Percentiles rank a stretch among this genome's conserved stretches.
phyloP scores from a whole-genome alignment of 148 eudicot species.

The Vaccinium vitisidaea region DNA sequence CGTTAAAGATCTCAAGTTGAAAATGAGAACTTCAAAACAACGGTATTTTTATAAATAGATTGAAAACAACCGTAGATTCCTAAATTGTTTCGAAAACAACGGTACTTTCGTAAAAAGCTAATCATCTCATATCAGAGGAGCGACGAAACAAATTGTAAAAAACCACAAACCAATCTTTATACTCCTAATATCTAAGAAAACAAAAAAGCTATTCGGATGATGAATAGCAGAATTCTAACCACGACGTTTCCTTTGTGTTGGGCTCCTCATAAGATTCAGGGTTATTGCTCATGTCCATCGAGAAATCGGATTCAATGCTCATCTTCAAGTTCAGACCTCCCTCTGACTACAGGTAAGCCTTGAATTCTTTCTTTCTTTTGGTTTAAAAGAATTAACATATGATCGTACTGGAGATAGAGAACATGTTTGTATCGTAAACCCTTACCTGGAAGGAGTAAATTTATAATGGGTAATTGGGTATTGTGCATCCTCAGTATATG shows the following conservation, averaged over 20 bases:
- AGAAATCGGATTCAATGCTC: constrained; percentile 28
- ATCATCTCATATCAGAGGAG: too few species aligned
- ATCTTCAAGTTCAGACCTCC: constrained; percentile 25
- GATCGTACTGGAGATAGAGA: background rate
- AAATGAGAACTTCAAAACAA: too few species aligned
- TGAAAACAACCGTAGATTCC: too few species aligned
- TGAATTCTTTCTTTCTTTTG: background rate
- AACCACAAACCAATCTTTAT: background rate
- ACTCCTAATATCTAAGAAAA: background rate
- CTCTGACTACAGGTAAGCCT: constrained; percentile 21
- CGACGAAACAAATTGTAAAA: background rate
- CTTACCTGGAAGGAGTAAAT: background rate
- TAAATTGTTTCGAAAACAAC: too few species aligned
- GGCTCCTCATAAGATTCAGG: constrained; percentile 7
- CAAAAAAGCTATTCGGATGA: background rate
- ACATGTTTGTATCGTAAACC: background rate
- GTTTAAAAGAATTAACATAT: background rate
- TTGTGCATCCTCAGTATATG: too few species aligned
- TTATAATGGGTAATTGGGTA: background rate
- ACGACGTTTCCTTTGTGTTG: constrained; percentile 14
- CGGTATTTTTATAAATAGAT: too few species aligned
- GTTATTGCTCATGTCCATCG: constrained; percentile 5
- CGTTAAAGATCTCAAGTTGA: too few species aligned
- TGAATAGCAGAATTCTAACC: constrained; percentile 19
- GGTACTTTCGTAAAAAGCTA: background rate